These are phyloP conservation scores for Rhodotorula sp. DNA, from an alignment of 1,284 basidiomycete genomes.

Conservation along the genomic window DNA sequence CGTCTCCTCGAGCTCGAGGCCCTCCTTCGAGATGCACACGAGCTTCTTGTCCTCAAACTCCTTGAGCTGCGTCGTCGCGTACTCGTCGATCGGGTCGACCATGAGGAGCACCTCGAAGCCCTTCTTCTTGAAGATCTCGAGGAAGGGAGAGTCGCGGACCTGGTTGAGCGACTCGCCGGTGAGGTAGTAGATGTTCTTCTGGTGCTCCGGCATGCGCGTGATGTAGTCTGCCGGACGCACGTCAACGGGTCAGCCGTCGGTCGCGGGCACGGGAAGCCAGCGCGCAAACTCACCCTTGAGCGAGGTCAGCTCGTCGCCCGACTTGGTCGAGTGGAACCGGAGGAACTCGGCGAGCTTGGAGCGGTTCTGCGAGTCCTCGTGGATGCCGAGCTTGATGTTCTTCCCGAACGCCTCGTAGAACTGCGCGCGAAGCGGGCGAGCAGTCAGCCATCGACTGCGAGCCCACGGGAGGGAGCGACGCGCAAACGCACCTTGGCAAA, in stretches of 20 bases:
- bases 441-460: neutral
- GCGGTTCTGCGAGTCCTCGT: slow-evolving; percentile 98
- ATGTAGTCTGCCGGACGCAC: slow-evolving; percentile 76
- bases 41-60: slow-evolving; percentile 99
- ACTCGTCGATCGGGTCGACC: slow-evolving; percentile 98
- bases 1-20: slow-evolving; percentile 98
- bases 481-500: slow-evolving; percentile 56
- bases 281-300: slow-evolving; percentile 65
- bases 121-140: slow-evolving; percentile 99
- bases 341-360: slow-evolving; percentile 99
- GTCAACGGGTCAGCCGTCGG: slow-evolving; percentile 4
- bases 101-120: slow-evolving; percentile 97
- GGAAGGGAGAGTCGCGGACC: slow-evolving; percentile 94
- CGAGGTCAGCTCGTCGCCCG: slow-evolving; percentile 85
- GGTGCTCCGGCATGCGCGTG: slow-evolving; percentile 98
- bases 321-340: slow-evolving; percentile 97
- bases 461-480: neutral
- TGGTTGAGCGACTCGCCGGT: slow-evolving; percentile 95
- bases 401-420: slow-evolving; percentile 55
- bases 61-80: slow-evolving; percentile 96
- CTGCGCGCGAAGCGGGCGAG: slow-evolving; percentile 34
- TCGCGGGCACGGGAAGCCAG: neutral
- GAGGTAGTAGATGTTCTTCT: slow-evolving; percentile 99
- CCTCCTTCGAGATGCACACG: slow-evolving; percentile 97
- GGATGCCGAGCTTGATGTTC: slow-evolving; percentile 98